Evolutionary conservation across 2,329 filamentous ascomycete species (phyloP), one percentile per base, ranked within the genome.

Genomic region (Nemania sp.): DNA sequence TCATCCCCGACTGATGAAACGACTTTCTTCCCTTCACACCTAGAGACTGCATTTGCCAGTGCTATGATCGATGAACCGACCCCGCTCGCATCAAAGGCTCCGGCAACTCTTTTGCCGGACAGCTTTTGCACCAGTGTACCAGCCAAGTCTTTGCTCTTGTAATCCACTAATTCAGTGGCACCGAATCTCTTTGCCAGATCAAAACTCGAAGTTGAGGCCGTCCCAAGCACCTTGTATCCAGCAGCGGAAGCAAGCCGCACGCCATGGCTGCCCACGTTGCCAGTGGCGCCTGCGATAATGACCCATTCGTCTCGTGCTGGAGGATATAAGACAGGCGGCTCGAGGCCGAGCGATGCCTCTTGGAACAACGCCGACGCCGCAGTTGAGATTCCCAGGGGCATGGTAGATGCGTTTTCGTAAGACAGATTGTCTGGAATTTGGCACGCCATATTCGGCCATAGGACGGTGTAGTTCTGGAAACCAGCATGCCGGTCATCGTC

Each of bases 151-250:
- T 64, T 11, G 41, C 30, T 51, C 60, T 65, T 68, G 57, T 76
- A 74, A 60, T 77, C 73, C 46, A 76, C 72, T 0, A 71, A 66
- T 9, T 68, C 58, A 6, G 49, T 61, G 2, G 73, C 75, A 2
- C 76, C 75, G 0, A 78, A 65, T 4, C 58, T 57, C 56, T 68
- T 70, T 2, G 72, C 57, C 46, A 69, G 66, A 1, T 66, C 69
- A 22, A 73, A 72, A 54, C 77, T 77, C 48, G 64, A 69, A 1
- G 67, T 61, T 1, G 71, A 73, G 0, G 69, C 67, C 2, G 73
- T 76, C 4, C 71, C 64, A 9, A 77, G 52, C 7, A 80, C 76
- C 19, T 73, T 67, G 50, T 73, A 77, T 3, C 77, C 77, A 4
- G 73, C 70, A 1, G 70, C 69, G 1, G 65, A 60, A 14, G 73